Percentiles rank a stretch among this genome's conserved stretches.
Evolutionary conservation across 2,329 filamentous ascomycete genomes (phyloP).

Genomic region (Fusarium coicis): DNA sequence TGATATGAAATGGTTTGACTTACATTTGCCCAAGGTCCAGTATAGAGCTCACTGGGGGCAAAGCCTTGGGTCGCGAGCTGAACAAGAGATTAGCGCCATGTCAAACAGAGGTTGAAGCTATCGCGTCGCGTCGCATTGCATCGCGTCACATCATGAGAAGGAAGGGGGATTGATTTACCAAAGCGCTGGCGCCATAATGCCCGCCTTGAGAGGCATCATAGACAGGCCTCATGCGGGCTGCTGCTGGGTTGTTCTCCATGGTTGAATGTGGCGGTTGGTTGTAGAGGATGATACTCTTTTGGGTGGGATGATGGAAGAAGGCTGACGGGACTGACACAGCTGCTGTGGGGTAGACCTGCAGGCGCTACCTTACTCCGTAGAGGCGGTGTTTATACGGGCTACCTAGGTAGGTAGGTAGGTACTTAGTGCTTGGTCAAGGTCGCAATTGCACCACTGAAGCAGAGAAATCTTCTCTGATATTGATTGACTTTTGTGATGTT

Average conservation of each 20-base stretch:
- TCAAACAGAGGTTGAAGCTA: not conserved
- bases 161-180: not conserved
- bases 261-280: not conserved
- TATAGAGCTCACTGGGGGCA: constrained; percentile 93
- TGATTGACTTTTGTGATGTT: no score
- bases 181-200: constrained; percentile 66
- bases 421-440: no score
- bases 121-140: not conserved
- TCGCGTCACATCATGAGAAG: not conserved
- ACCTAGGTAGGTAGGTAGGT: no score
- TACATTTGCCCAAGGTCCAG: constrained; percentile 95
- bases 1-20: constrained; percentile 46
- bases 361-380: no score
- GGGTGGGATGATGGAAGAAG: no score
- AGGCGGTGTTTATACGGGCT: no score
- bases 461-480: no score
- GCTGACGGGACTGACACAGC: no score
- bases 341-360: no score
- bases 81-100: constrained; percentile 21
- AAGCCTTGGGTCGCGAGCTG: constrained; percentile 89
- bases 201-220: constrained; percentile 80
- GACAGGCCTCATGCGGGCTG: constrained; percentile 69
- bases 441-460: no score
- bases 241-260: constrained; percentile 49
- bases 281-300: no score